Evolutionary conservation across 2,329 filamentous ascomycete species (phyloP), one percentile per base, ranked within the genome.

Genomic region (Clarireedia hainanense): DNA sequence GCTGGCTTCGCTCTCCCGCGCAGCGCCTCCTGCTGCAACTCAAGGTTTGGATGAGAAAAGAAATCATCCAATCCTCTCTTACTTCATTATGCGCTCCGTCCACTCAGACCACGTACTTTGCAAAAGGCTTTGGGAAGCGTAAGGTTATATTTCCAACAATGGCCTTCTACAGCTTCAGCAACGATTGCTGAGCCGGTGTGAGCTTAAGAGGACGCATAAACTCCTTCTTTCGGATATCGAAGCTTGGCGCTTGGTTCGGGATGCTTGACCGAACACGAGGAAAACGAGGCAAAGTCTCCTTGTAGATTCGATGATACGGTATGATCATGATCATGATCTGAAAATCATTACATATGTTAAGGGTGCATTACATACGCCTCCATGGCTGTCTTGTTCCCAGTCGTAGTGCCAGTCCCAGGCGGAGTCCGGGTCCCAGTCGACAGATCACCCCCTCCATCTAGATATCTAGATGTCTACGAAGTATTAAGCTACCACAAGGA

Each of bases 21-120:
- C 45, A 40, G 52, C 52, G 17, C 52, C 46, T 43, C n/a, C 52
- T 26, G 23, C 40, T 55, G 37, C 46, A 37, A 55, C 52, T 43
- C 47, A 6, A 50, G 20, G 17, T 23, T 36, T 45, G 7, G n/a
- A 50, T 43, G 26, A 50, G 52, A 46, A 43, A 55, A 49, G 40
- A 55, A 53, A 55, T 50, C 46, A 30, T 14, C 52, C 46, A 42
- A 24, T 26, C 26, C 52, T 42, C 17, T 20, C 20, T 3, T 24
- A 14, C 10, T 26, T 49, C 23, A 40, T 49, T 49, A 55, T 26
- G 42, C 52, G 52, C 24, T 24, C 37, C 42, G 26, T 23, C 46
- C 52, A 55, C 46, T 55, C 52, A 50, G 26, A 30, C 37, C 37
- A 50, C 37, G 40, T 26, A 10, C 20, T 46, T 46, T 24, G 12